Percentiles rank a stretch among this genome's conserved stretches.
Conservation (phyloP, 768 basidiomycete species). For the Hemileccinum impolitum region DNA sequence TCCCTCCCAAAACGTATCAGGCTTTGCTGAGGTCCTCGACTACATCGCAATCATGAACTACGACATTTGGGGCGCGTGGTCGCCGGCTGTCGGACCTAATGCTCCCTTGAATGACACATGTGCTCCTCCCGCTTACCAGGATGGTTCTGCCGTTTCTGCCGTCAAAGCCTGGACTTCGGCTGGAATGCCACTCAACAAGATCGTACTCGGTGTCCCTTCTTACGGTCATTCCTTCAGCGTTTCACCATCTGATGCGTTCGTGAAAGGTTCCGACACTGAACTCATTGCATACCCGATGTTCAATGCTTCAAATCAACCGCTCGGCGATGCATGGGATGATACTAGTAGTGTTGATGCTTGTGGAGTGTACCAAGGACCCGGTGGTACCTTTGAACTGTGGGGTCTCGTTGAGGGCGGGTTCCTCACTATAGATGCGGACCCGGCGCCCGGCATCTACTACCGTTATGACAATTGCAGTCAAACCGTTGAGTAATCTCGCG, state of each 20-base stretch:
- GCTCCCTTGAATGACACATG: slow-evolving; percentile 81
- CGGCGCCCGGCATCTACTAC: slow-evolving; percentile 47
- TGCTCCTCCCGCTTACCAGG: slow-evolving; percentile 50
- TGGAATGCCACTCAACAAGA: slow-evolving; percentile 65
- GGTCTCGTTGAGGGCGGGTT: slow-evolving; percentile 57
- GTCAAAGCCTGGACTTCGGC: slow-evolving; percentile 71
- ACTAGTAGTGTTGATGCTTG: slow-evolving; percentile 49
- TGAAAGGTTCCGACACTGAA: slow-evolving; percentile 28
- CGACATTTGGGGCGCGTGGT: slow-evolving; percentile 55
- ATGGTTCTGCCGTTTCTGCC: slow-evolving; percentile 75
- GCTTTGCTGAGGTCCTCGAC: slow-evolving; percentile 67
- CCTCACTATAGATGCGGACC: slow-evolving; percentile 32
- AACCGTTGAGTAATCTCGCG: slow-evolving; percentile 48
- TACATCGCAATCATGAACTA: slow-evolving; percentile 68
- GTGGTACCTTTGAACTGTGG: slow-evolving; percentile 59
- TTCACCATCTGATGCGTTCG: slow-evolving; percentile 36
- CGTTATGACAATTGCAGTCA: slow-evolving; percentile 66
- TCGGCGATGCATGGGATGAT: slow-evolving; percentile 57
- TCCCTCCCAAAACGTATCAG: slow-evolving; percentile 68
- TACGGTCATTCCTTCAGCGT: slow-evolving; percentile 77
- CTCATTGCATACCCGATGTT: slow-evolving; percentile 51
- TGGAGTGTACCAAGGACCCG: slow-evolving; percentile 43
- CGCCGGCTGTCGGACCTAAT: slow-evolving; percentile 65
- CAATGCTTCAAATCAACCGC: slow-evolving; percentile 38
- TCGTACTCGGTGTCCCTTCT: slow-evolving; percentile 77